Conservation (phyloP, 257 asterid species). For the Capsicum rhomboideum region DNA sequence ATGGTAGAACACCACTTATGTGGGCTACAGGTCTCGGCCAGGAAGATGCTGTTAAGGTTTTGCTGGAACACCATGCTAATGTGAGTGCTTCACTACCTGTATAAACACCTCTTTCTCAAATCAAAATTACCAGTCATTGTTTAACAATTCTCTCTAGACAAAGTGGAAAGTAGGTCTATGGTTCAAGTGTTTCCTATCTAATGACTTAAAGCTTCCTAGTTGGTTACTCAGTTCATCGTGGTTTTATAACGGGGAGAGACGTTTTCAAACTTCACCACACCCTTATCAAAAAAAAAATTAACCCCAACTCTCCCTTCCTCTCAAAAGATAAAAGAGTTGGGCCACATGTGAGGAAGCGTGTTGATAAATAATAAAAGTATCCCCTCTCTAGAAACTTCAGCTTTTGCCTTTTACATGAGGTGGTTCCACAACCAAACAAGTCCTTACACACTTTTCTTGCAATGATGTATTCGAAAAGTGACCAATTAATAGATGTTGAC, state of each 20-base stretch:
- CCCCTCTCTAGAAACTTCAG: background rate
- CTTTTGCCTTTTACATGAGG: background rate
- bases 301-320: background rate
- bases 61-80: slow-evolving; percentile 70
- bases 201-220: background rate
- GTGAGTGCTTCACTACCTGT: slow-evolving; percentile 27
- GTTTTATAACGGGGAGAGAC: background rate
- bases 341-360: background rate
- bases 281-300: too few species aligned
- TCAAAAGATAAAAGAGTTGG: background rate
- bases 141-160: background rate
- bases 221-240: background rate
- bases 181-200: background rate
- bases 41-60: slow-evolving; percentile 62
- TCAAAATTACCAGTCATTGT: background rate
- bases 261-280: background rate
- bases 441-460: background rate
- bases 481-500: background rate
- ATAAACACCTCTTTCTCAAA: background rate
- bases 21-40: slow-evolving; percentile 96
- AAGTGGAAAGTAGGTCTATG: background rate
- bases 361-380: background rate
- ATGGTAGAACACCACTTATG: slow-evolving; percentile 81
- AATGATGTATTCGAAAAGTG: background rate
- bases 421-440: background rate